Percentiles rank a stretch among this genome's conserved stretches.
Conservation (phyloP, 768 basidiomycete species). For the Kwoniella pini region DNA sequence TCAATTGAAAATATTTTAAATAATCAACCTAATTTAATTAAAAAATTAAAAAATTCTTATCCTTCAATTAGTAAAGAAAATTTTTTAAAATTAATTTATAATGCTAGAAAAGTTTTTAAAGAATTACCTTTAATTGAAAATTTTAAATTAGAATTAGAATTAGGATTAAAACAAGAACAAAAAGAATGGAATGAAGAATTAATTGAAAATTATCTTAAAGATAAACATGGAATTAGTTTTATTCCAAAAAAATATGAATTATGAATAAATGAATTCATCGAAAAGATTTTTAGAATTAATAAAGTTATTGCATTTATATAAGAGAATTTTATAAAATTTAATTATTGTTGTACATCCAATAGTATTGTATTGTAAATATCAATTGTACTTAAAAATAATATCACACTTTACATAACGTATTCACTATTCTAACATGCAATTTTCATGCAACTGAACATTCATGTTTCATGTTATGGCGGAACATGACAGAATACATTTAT, state of each 20-base stretch:
- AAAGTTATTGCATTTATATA: too few relatives aligned
- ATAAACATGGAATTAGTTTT: slow-evolving; percentile 43
- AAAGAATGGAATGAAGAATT: slow-evolving; percentile 21
- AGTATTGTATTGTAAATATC: too few relatives aligned
- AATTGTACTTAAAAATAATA: too few relatives aligned
- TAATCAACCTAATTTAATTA: slow-evolving; percentile 23
- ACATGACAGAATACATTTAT: too few relatives aligned
- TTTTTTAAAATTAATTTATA: slow-evolving; percentile 35
- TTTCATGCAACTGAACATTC: too few relatives aligned
- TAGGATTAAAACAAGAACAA: slow-evolving; percentile 20
- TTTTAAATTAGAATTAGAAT: slow-evolving; percentile 16
- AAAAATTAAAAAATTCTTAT: slow-evolving; percentile 8
- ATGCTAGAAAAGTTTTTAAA: slow-evolving; percentile 35
- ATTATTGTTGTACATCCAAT: too few relatives aligned
- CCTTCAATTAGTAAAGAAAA: slow-evolving; percentile 6
- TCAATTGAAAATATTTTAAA: slow-evolving; percentile 71
- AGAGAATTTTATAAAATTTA: too few relatives aligned
- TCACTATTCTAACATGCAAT: too few relatives aligned
- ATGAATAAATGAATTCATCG: too few relatives aligned
- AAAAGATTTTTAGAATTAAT: too few relatives aligned
- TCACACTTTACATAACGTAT: too few relatives aligned
- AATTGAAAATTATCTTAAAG: slow-evolving; percentile 37
- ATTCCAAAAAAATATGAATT: slow-evolving; percentile 1
- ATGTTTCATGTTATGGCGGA: too few relatives aligned
- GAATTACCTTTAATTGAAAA: slow-evolving; percentile 21